phyloP scores from a whole-genome alignment of 129 eudicot genomes.

The Saposhnikovia divaricata region DNA sequence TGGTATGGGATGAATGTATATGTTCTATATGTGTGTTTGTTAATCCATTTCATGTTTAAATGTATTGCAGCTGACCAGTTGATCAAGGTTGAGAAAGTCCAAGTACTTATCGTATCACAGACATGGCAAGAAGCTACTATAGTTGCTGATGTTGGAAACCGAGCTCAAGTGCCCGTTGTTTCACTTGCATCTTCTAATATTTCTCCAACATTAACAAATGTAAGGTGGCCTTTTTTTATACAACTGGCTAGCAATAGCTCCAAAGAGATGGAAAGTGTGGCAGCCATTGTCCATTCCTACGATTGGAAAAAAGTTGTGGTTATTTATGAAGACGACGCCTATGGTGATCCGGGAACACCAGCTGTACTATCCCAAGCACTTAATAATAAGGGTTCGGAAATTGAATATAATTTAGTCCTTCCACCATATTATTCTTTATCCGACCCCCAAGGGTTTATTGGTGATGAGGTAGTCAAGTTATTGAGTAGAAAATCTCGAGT shows the following conservation, averaged over 20 bases:
- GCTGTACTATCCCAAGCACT: constrained; percentile 34
- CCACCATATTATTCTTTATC: constrained; percentile 39
- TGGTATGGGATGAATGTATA: no score
- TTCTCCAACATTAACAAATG: not conserved
- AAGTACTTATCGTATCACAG: constrained; percentile 1
- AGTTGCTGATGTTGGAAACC: constrained; percentile 24
- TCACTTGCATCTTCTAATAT: constrained; percentile 15
- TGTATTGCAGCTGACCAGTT: constrained; percentile 32
- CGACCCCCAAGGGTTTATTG: constrained; percentile 24
- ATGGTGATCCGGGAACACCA: constrained; percentile 32
- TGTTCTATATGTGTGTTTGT: not conserved
- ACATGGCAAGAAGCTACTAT: constrained; percentile 21
- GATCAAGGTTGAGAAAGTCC: constrained; percentile 28
- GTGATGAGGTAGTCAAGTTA: constrained; percentile 19
- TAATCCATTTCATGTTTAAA: not conserved
- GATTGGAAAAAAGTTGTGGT: constrained; percentile 39
- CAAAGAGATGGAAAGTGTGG: constrained; percentile 31
- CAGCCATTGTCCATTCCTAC: constrained; percentile 26
- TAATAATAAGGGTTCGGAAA: constrained; percentile 22
- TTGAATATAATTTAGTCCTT: constrained; percentile 32
- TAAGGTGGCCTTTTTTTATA: constrained; percentile 46
- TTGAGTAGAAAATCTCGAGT: constrained; percentile 35
- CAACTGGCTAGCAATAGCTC: constrained; percentile 31
- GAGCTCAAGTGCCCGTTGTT: constrained; percentile 20
- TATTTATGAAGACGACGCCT: constrained; percentile 38